Evolutionary conservation across 78 protist genomes (phyloP).

Genomic region (Dictyostelium brefeldianum): DNA sequence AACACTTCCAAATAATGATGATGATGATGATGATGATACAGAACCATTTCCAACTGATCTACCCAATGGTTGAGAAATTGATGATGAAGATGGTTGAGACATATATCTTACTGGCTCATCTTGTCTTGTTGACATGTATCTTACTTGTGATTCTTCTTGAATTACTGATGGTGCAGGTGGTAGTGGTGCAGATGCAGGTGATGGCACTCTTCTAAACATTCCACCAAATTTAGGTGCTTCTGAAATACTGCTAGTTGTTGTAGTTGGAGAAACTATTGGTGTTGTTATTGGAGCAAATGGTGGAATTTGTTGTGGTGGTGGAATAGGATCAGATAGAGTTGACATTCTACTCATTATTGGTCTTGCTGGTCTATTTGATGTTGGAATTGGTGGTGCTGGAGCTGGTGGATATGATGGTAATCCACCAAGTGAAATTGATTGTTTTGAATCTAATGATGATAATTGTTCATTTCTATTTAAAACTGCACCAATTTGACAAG

Average conservation of each 20-base stretch:
- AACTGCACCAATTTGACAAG: no score
- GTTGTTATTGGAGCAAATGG: neutral
- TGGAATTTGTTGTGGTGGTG: no score
- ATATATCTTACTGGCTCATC: no score
- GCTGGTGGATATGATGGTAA: neutral
- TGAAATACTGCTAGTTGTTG: neutral
- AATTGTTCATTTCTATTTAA: no score
- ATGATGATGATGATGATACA: no score
- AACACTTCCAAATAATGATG: no score
- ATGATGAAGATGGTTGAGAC: no score
- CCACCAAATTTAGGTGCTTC: neutral
- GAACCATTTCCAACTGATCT: neutral
- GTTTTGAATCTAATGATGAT: no score
- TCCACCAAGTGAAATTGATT: no score
- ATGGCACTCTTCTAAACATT: neutral
- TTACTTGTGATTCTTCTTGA: neutral
- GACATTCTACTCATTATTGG: no score
- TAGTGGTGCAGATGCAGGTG: neutral
- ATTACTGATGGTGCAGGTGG: neutral
- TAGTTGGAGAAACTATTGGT: neutral
- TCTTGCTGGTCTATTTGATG: neutral
- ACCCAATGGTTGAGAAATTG: neutral
- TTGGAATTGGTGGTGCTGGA: neutral
- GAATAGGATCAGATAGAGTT: no score
- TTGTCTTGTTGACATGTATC: constrained; percentile 15